Evolutionary conservation across 805 yeast genomes (phyloP).

Genomic region (Candida maesae): DNA sequence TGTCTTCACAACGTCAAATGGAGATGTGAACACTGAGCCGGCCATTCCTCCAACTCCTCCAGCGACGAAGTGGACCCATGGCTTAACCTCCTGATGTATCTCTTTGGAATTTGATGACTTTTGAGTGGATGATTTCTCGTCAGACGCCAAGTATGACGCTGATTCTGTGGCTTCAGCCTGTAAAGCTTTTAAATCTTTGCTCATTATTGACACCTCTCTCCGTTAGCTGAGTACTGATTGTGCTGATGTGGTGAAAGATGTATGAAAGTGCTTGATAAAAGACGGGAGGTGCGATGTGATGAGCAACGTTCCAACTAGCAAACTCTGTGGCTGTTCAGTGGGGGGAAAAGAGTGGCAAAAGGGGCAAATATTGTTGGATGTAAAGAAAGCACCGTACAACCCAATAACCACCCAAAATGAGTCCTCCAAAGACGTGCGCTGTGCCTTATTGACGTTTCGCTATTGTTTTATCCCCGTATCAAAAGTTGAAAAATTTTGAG

Average conservation of each 20-base stretch:
- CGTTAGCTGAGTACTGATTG: no score
- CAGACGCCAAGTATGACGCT: conserved; percentile 60
- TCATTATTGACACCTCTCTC: no score
- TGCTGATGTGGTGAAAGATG: no score
- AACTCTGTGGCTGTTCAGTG: not conserved
- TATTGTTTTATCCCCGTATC: not conserved
- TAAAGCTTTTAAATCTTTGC: conserved; percentile 20
- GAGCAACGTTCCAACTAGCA: no score
- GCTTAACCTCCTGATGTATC: conserved; percentile 35
- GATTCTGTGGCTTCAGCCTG: conserved; percentile 57
- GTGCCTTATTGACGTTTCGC: not conserved
- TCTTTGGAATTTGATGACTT: conserved; percentile 24
- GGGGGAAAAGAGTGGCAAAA: not conserved
- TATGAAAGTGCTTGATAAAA: no score
- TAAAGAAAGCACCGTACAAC: not conserved
- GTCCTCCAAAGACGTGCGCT: no score
- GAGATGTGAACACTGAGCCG: conserved; percentile 92
- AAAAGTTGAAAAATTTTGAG: conserved; percentile 8
- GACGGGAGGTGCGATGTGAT: conserved; percentile 11
- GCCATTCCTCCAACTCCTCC: conserved; percentile 97
- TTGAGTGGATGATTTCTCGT: conserved; percentile 60
- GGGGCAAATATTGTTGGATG: not conserved
- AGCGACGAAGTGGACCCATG: conserved; percentile 82
- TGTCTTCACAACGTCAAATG: conserved; percentile 94
- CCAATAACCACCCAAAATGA: not conserved